Base-by-base conservation (phyloP, 106 monocot genomes). In the Acorus calamus region DNA sequence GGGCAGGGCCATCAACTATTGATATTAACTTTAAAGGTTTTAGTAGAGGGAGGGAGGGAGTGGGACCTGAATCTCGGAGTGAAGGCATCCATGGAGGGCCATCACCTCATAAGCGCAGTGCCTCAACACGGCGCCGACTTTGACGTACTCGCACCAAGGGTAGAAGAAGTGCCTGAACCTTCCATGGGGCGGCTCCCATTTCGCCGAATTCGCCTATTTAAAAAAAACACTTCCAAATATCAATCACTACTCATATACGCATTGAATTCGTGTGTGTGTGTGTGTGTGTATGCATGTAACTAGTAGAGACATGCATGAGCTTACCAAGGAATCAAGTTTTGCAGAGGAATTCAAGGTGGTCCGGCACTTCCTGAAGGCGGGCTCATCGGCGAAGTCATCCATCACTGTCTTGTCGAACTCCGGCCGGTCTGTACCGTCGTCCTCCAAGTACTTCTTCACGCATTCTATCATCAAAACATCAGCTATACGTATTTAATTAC, bases 161-260 rank as follows among this genome's bases (percentile, higher is more conserved):
- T 87, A 84, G 68, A 79, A 81, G 74, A 86, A 81, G 49, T 69
- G 78, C 52, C 67, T 52, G 76, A 79, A 92, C 62, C 76, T 66
- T 9, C 91, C 87, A 66, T 87, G 87, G 3, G 91, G 87, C 47
- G 91, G 87, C 66, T 92, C 91, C 87, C 91, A 92, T 61, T 77
- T 81, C 4, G 90, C 90, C 0, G 83, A 80, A 48, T 58, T 83
- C 9, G 83, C 86, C 90, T 91, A 61, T 43, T 57, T 14, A 28
- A 52, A 11, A n/a, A 67, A 3, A 66, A 45, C 11, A 28, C 28
- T 1, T 28, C 28, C 28, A 28, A 28, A 28, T 28, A 28, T 28
- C 28, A 28, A 28, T 28, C 28, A 28, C 28, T 28, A 28, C 28
- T 28, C 28, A 28, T 28, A 28, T 28, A 28, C 28, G 28, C 28